Conservation (phyloP, 768 basidiomycete genomes). For the Sarcodon sp. region DNA sequence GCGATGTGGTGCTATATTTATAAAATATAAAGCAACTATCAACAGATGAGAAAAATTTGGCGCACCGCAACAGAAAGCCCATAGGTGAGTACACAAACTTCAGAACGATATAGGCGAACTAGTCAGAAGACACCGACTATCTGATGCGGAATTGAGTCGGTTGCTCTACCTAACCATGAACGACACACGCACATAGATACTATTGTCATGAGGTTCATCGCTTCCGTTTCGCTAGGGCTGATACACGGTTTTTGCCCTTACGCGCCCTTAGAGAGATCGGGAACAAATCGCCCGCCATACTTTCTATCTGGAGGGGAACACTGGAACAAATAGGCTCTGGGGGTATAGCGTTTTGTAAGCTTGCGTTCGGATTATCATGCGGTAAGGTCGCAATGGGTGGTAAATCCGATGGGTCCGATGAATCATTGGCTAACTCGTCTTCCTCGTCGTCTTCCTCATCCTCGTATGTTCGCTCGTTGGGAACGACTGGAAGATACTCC, state of each 20-base stretch:
- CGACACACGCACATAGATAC: too few relatives aligned
- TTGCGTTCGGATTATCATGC: slow-evolving; percentile 35
- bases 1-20: too few relatives aligned
- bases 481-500: slow-evolving; percentile 2
- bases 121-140: too few relatives aligned
- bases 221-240: slow-evolving; percentile 44
- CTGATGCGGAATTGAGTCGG: too few relatives aligned
- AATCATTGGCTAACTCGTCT: slow-evolving; percentile 18
- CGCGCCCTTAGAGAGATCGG: slow-evolving; percentile 60
- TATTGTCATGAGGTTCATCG: slow-evolving; percentile 25
- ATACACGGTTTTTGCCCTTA: slow-evolving; percentile 41
- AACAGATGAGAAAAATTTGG: too few relatives aligned
- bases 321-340: slow-evolving; percentile 1
- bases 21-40: too few relatives aligned
- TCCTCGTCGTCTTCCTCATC: slow-evolving; percentile 33
- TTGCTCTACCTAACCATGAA: too few relatives aligned
- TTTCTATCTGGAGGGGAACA: slow-evolving; percentile 13
- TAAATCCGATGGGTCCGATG: slow-evolving; percentile 23
- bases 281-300: slow-evolving; percentile 56
- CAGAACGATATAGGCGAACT: too few relatives aligned
- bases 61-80: too few relatives aligned
- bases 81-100: too few relatives aligned
- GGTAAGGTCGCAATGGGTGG: background rate
- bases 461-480: slow-evolving; percentile 35
- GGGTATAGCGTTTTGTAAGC: slow-evolving; percentile 32